Base-by-base conservation (phyloP, 768 basidiomycete genomes). In the Leucocoprinus birnbaumii region DNA sequence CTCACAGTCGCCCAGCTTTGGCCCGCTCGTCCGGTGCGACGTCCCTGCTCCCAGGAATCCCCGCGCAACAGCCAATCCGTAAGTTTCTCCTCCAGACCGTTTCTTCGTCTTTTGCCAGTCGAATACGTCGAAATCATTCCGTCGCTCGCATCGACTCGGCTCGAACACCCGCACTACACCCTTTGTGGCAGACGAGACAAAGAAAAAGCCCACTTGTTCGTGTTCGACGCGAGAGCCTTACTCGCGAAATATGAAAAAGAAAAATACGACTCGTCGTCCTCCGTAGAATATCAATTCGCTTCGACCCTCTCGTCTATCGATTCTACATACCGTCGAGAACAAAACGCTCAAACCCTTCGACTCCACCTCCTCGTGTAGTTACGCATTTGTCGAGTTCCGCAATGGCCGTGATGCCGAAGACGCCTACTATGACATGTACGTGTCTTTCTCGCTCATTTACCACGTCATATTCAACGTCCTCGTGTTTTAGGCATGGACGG, bases 11-110 rank as follows among this genome's bases (percentile, higher is more conserved):
- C 21, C 13, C 65, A 93, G 91, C 53, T 94, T 78, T 61, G 91
- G 91, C 16, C 87, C 86, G 53, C 78, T 94, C 25, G 81, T 93
- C 58, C 88, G 91, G 57, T 94, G 92, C 72, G 92, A 94, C 66
- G 90, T 94, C 14, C 91, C 91, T 16, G 92, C 91, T 1, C 89
- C 91, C 1, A 84, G 90, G 59, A 89, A 89, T 71, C 84, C 86
- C 0, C 78, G 86, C 59, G 82, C 87, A 16, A 80, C 77, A 54
- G 79, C 86, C 40, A 89, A 89, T 64, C 89, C 91, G 91, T 93
- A 78, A 90, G 91, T 92, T 58, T 64, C 58, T 53, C 54, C 62
- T 61, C 48, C 53, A 47, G 40, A 48, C 27, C 46, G 41, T 57
- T 55, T 60, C 11, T 63, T 52, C 55, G 57, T 31, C 57, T 65